These are phyloP conservation scores for Priceomyces medius DNA, from an alignment of 805 yeast species.

Conservation along the genomic window DNA sequence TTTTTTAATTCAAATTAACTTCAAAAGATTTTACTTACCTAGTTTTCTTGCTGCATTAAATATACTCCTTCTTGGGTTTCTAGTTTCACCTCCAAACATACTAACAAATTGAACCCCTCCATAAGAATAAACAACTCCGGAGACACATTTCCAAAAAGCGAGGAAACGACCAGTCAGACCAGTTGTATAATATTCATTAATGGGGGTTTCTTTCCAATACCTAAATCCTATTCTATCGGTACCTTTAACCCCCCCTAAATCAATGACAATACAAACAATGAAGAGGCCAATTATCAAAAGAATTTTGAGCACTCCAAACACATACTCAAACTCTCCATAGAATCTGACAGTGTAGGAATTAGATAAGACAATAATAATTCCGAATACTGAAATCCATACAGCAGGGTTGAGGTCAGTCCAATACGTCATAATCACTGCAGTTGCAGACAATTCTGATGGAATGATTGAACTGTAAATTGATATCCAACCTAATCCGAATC, in stretches of 20 bases:
- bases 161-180: slow-evolving; percentile 59
- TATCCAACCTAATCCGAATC: slow-evolving; percentile 48
- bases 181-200: slow-evolving; percentile 10
- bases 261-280: slow-evolving; percentile 18
- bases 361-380: slow-evolving; percentile 16
- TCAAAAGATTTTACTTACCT: slow-evolving; percentile 5
- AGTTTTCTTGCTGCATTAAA: slow-evolving; percentile 30
- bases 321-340: slow-evolving; percentile 24
- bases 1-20: background rate
- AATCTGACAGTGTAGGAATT: slow-evolving; percentile 18
- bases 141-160: slow-evolving; percentile 58
- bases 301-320: slow-evolving; percentile 19
- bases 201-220: slow-evolving; percentile 21
- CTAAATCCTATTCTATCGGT: slow-evolving; percentile 23
- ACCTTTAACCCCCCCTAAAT: slow-evolving; percentile 21
- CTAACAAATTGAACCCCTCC: slow-evolving; percentile 25
- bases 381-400: slow-evolving; percentile 40
- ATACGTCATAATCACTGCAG: slow-evolving; percentile 20
- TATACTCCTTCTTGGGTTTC: slow-evolving; percentile 33
- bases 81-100: slow-evolving; percentile 31
- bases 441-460: slow-evolving; percentile 23
- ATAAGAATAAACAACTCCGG: slow-evolving; percentile 49
- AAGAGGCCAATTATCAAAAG: slow-evolving; percentile 18
- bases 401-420: slow-evolving; percentile 36
- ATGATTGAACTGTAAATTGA: slow-evolving; percentile 29